Base-by-base conservation (phyloP, 2,329 filamentous ascomycete genomes). In the Colletotrichum sp. region DNA sequence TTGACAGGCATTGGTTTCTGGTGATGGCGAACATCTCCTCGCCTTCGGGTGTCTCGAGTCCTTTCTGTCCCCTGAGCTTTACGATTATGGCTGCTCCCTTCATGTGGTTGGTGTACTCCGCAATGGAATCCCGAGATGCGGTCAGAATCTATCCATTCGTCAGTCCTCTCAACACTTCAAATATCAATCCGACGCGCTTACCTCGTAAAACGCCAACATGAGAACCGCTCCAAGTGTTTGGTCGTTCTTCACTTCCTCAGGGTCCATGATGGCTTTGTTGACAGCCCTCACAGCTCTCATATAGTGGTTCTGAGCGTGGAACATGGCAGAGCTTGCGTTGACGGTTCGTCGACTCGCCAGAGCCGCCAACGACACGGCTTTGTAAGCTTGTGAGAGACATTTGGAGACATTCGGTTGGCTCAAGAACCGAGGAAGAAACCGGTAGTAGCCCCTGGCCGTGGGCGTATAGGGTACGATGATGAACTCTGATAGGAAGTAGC, bases 11-110 rank as follows among this genome's bases (percentile, higher is more conserved):
- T 36, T 78, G 78, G 57, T 79, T 80, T 52, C 79, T 76, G 7
- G 78, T 79, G 49, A 78, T 80, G 44, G 72, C 77, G 59, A 79
- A 80, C 78, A 79, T 78, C 29, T 78, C 77, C 19, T 78, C 78
- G 49, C 78, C 77, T 36, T 79, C 79, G 3, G 75, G 76, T n/a
- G 76, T 76, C 19, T 78, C 73, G 61, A 78, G 72, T 8, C 77
- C 71, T 16, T 69, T 70, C 29, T 78, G 71, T 4, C 79, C 78
- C 13, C 78, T 73, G 57, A 80, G 75, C 63, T 78, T 77, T 22
- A 79, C 77, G 3, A 79, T 77, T 30, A 79, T 77, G 39, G 78
- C 78, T 15, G 78, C 78, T 32, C 78, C 78, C 44, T 79, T 79
- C 72, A 79, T 78, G 64, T 79, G 78, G 44, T 78, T 78, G 11